Percentiles rank a stretch among this genome's conserved stretches.
These are phyloP conservation scores for Candida corydali DNA, from an alignment of 805 yeast species.

Conservation along the genomic window DNA sequence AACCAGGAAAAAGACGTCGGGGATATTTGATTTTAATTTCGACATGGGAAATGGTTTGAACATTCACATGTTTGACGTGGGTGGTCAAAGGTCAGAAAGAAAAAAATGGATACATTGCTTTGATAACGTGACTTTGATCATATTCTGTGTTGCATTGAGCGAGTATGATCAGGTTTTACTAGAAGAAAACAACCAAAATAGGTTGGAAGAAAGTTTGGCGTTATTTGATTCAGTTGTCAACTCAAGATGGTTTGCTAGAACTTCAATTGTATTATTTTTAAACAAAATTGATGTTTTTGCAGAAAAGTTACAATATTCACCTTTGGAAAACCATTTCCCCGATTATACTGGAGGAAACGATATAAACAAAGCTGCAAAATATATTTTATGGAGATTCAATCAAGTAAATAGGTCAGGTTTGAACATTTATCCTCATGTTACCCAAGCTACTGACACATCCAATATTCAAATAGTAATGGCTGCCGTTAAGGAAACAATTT, in stretches of 20 bases:
- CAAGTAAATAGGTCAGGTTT: slow-evolving; percentile 79
- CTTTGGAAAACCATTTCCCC: slow-evolving; percentile 78
- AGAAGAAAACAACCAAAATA: slow-evolving; percentile 71
- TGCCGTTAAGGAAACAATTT: slow-evolving; percentile 74
- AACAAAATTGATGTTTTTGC: slow-evolving; percentile 90
- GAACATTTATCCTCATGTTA: slow-evolving; percentile 83
- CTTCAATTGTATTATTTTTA: slow-evolving; percentile 80
- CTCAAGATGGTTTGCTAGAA: slow-evolving; percentile 87
- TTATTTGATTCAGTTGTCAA: slow-evolving; percentile 88
- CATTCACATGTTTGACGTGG: slow-evolving; percentile 68
- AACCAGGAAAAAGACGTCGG: slow-evolving; percentile 89
- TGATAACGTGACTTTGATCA: slow-evolving; percentile 84
- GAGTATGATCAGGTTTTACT: slow-evolving; percentile 86
- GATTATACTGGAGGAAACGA: slow-evolving; percentile 90
- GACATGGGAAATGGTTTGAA: slow-evolving; percentile 55
- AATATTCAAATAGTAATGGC: slow-evolving; percentile 84
- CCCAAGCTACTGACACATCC: slow-evolving; percentile 92
- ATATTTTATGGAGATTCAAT: slow-evolving; percentile 85
- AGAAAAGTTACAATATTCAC: slow-evolving; percentile 76
- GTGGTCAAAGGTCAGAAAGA: slow-evolving; percentile 94
- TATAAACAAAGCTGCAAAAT: slow-evolving; percentile 86
- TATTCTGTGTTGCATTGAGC: slow-evolving; percentile 86
- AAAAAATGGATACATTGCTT: slow-evolving; percentile 97
- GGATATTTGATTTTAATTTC: slow-evolving; percentile 80
- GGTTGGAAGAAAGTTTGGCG: slow-evolving; percentile 77